Evolutionary conservation across 345 rosid genomes (phyloP).

Genomic region (Gynandropsis gynandra): DNA sequence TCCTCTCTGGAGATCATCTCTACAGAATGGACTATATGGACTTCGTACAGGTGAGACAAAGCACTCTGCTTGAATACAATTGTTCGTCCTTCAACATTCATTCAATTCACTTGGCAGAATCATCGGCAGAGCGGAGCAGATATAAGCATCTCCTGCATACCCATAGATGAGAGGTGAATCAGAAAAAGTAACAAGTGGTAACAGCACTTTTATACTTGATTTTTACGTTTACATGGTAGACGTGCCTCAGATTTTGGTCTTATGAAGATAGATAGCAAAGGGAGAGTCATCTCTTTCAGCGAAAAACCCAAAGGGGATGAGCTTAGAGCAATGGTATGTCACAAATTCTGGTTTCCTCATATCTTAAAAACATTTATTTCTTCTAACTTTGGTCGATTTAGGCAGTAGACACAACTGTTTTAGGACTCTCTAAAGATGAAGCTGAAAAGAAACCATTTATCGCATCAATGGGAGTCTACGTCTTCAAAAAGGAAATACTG

Average conservation of each 20-base stretch:
- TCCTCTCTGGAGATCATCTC: conserved; percentile 91
- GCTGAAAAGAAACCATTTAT: conserved; percentile 88
- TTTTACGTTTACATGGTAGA: conserved; percentile 56
- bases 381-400: conserved; percentile 25
- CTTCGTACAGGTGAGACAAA: conserved; percentile 62
- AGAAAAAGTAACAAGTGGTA: neutral
- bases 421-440: conserved; percentile 75
- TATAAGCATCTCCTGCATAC: conserved; percentile 73
- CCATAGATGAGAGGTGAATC: conserved; percentile 72
- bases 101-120: conserved; percentile 57
- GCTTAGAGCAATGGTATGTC: conserved; percentile 72
- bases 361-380: neutral
- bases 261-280: conserved; percentile 89
- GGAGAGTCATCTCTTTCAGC: conserved; percentile 72
- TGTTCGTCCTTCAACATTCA: too few species aligned
- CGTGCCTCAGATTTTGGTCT: conserved; percentile 98
- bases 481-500: conserved; percentile 93
- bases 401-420: conserved; percentile 82
- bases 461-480: conserved; percentile 95
- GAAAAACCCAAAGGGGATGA: conserved; percentile 85
- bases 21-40: conserved; percentile 96
- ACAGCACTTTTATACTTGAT: neutral
- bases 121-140: conserved; percentile 92
- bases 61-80: neutral
- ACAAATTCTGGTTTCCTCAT: neutral